Percentiles rank a stretch among this genome's conserved stretches.
These are phyloP conservation scores for Davidsoniella virescens DNA, from an alignment of 2,329 filamentous ascomycete genomes.

Conservation along the genomic window DNA sequence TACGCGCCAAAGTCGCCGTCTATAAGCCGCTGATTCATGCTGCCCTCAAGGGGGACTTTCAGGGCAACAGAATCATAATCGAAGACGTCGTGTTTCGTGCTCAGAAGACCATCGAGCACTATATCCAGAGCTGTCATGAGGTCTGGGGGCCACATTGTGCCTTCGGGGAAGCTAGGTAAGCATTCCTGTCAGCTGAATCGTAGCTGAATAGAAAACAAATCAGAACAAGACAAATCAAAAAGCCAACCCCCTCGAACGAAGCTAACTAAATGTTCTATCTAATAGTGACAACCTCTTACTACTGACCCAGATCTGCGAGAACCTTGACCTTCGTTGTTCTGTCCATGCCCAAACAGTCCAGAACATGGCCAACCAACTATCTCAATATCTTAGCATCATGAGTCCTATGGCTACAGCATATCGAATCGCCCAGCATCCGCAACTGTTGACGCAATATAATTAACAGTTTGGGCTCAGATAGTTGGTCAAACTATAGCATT, in stretches of 20 bases:
- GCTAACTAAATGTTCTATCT: not conserved
- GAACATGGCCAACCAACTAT: not conserved
- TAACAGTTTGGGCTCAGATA: no score
- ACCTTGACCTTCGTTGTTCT: slow-evolving; percentile 5
- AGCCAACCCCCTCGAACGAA: not conserved
- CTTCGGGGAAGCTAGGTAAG: slow-evolving; percentile 4
- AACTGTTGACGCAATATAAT: not conserved
- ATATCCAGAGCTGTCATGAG: not conserved
- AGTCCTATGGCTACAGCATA: not conserved
- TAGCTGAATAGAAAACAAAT: not conserved
- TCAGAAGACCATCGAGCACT: not conserved
- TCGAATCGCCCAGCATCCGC: not conserved
- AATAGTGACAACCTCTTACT: slow-evolving; percentile 3
- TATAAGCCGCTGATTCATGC: no score
- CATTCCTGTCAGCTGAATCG: not conserved
- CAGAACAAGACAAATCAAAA: not conserved
- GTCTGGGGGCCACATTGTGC: slow-evolving; percentile 1
- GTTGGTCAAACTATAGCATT: no score
- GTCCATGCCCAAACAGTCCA: slow-evolving; percentile 6
- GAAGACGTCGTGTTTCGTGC: slow-evolving; percentile 1
- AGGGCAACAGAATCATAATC: no score
- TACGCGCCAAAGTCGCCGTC: no score
- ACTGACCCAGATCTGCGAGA: slow-evolving; percentile 7
- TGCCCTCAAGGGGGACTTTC: no score
- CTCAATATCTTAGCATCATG: not conserved